These are phyloP conservation scores for Cyberlindnera maritima DNA, from an alignment of 805 yeast genomes.

Conservation along the genomic window DNA sequence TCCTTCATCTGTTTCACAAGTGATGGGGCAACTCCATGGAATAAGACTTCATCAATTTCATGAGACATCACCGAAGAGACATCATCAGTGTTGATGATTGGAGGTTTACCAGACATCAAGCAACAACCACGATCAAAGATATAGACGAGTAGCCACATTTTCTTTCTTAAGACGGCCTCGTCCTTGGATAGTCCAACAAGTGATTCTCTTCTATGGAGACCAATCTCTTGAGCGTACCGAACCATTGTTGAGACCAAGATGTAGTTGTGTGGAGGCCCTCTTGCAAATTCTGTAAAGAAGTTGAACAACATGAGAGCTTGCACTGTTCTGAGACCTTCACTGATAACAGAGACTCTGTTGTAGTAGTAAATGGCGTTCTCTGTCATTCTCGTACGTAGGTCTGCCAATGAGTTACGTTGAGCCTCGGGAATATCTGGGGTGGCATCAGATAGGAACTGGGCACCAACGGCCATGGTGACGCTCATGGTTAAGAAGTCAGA, in stretches of 20 bases:
- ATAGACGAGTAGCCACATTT: slow-evolving; percentile 50
- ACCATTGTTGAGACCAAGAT: slow-evolving; percentile 44
- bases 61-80: slow-evolving; percentile 20
- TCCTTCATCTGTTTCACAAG: slow-evolving; percentile 6
- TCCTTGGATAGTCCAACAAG: slow-evolving; percentile 34
- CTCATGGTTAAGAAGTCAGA: slow-evolving; percentile 35
- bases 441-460: slow-evolving; percentile 5
- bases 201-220: slow-evolving; percentile 50
- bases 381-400: slow-evolving; percentile 31
- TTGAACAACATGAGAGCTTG: slow-evolving; percentile 51
- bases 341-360: slow-evolving; percentile 45
- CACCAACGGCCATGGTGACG: slow-evolving; percentile 26
- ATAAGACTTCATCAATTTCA: slow-evolving; percentile 11
- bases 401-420: slow-evolving; percentile 10
- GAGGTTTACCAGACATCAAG: slow-evolving; percentile 47
- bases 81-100: slow-evolving; percentile 42
- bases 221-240: slow-evolving; percentile 54
- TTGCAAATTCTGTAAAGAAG: slow-evolving; percentile 32
- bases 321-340: slow-evolving; percentile 50
- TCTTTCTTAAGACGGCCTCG: slow-evolving; percentile 38
- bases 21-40: slow-evolving; percentile 1
- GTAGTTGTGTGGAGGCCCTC: slow-evolving; percentile 41
- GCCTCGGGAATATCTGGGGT: not conserved
- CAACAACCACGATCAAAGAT: slow-evolving; percentile 44
- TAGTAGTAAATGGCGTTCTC: slow-evolving; percentile 49